These are phyloP conservation scores for Chytriomyces hyalinus DNA, from an alignment of 192 early-diverging fungal genomes.

Conservation along the genomic window DNA sequence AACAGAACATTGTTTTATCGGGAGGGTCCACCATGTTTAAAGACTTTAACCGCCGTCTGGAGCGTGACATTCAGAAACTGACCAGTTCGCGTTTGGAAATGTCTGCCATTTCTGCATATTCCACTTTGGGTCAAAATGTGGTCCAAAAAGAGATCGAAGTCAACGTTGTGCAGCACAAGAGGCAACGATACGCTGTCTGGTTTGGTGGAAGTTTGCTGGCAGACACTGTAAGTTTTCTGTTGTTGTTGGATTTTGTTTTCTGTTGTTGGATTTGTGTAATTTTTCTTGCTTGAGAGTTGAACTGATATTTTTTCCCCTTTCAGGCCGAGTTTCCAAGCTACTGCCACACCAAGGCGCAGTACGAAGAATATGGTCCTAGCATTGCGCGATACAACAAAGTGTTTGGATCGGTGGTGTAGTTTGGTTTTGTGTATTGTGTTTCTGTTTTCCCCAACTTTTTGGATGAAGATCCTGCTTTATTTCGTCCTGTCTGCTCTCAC, in stretches of 20 bases:
- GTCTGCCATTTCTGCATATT: constrained; percentile 47
- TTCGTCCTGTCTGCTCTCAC: no score
- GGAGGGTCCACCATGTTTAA: constrained; percentile 99
- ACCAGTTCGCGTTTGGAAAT: constrained; percentile 55
- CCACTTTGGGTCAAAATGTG: constrained; percentile 74
- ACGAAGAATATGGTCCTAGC: constrained; percentile 96
- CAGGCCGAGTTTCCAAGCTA: constrained; percentile 87
- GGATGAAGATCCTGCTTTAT: no score
- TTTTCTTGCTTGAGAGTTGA: background rate
- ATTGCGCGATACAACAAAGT: constrained; percentile 93
- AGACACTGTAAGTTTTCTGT: constrained; percentile 70
- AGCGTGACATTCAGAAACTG: constrained; percentile 93
- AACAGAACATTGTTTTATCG: constrained; percentile 95
- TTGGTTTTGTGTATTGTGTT: background rate
- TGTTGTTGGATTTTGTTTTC: background rate
- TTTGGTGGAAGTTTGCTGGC: constrained; percentile 96
- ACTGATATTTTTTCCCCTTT: background rate
- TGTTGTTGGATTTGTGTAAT: background rate
- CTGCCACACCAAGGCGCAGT: constrained; percentile 97
- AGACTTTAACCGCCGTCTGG: constrained; percentile 91
- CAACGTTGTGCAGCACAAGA: constrained; percentile 97
- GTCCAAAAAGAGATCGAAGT: constrained; percentile 86
- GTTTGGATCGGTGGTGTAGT: constrained; percentile 66
- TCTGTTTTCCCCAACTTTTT: background rate
- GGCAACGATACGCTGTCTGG: constrained; percentile 99